Conservation (phyloP, 2,329 filamentous ascomycete genomes). For the Ceratocystis alfenasii region DNA sequence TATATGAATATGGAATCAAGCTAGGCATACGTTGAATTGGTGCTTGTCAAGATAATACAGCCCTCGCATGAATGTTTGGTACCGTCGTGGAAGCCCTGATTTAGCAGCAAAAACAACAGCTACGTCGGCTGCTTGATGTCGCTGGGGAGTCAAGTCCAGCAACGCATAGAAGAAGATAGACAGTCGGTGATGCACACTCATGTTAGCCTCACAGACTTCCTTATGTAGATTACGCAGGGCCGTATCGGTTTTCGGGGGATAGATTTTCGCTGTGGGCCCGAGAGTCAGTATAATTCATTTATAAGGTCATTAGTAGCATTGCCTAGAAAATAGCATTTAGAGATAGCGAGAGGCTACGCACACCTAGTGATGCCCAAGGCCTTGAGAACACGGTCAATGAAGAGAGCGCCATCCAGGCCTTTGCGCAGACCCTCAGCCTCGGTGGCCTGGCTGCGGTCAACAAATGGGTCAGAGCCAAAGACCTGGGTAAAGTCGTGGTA, state of each 20-base stretch:
- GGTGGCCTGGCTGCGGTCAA: constrained; percentile 46
- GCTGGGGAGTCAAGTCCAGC: constrained; percentile 51
- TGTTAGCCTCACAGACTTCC: constrained; percentile 51
- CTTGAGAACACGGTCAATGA: constrained; percentile 66
- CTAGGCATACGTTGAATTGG: constrained; percentile 46
- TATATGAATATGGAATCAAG: no score
- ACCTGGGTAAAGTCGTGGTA: constrained; percentile 56
- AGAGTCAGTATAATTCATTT: neutral
- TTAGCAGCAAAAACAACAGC: constrained; percentile 47
- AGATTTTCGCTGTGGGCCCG: constrained; percentile 43
- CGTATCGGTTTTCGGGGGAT: constrained; percentile 60
- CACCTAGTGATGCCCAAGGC: constrained; percentile 58
- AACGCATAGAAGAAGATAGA: constrained; percentile 76
- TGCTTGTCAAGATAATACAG: constrained; percentile 68
- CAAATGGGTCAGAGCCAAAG: constrained; percentile 49
- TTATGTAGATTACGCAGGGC: constrained; percentile 58
- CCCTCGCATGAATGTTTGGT: constrained; percentile 69
- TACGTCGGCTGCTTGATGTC: constrained; percentile 35
- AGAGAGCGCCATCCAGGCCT: constrained; percentile 56
- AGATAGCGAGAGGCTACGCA: constrained; percentile 14
- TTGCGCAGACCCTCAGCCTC: constrained; percentile 57
- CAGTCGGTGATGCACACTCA: constrained; percentile 64
- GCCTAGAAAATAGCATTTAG: neutral
- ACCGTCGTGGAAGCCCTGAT: constrained; percentile 60
- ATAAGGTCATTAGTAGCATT: neutral